phyloP scores from a whole-genome alignment of 345 rosid genomes.

The Viola odorata region DNA sequence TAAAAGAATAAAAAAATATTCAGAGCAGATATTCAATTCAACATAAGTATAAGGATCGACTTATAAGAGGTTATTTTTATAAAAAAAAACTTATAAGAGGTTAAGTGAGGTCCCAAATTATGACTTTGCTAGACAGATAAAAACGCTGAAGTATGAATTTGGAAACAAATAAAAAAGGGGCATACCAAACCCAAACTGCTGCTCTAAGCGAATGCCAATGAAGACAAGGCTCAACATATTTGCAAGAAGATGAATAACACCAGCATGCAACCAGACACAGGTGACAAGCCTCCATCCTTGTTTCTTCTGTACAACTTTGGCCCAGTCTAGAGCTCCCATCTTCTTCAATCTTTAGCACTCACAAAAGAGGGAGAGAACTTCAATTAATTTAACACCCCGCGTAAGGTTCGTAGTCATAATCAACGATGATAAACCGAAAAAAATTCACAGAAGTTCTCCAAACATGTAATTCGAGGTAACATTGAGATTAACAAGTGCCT shows the following conservation, averaged over 20 bases:
- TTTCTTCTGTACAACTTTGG: slow-evolving; percentile 10
- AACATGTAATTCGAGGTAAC: too few relatives aligned
- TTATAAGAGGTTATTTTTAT: not conserved
- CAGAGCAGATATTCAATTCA: not conserved
- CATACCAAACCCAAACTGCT: slow-evolving; percentile 29
- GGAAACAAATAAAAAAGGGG: not conserved
- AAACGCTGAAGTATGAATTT: too few relatives aligned
- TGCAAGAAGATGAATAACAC: slow-evolving; percentile 24
- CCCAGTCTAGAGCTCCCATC: slow-evolving; percentile 22
- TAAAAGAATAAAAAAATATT: not conserved
- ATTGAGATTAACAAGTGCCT: too few relatives aligned
- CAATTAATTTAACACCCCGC: not conserved
- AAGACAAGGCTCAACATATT: slow-evolving; percentile 27
- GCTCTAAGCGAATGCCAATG: slow-evolving; percentile 27
- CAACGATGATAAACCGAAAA: not conserved
- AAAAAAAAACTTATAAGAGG: too few relatives aligned
- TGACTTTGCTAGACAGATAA: too few relatives aligned
- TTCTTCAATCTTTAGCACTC: slow-evolving; percentile 14
- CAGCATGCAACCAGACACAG: slow-evolving; percentile 30
- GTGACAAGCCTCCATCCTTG: slow-evolving; percentile 29
- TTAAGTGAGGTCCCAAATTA: too few relatives aligned
- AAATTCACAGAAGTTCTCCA: not conserved
- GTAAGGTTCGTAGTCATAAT: too few relatives aligned
- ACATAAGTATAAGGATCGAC: not conserved
- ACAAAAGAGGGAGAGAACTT: not conserved